These are phyloP conservation scores for Protomyces macrosporus DNA, from an alignment of 1,139 yeast genomes.

Conservation along the genomic window DNA sequence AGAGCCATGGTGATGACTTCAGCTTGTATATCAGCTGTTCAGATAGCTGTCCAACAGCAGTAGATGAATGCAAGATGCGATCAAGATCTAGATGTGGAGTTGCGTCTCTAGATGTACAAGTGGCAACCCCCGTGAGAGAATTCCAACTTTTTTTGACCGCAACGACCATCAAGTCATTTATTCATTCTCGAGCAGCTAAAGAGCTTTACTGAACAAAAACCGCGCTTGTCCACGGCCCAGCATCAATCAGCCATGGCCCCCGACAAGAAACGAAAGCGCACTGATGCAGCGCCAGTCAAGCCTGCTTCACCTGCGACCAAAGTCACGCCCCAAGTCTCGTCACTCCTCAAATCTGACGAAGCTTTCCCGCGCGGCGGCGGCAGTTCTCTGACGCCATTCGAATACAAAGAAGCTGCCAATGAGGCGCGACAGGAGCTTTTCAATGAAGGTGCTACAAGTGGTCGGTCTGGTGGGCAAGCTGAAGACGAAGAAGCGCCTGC, in stretches of 20 bases:
- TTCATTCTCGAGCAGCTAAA: too few relatives aligned
- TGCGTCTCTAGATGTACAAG: too few relatives aligned
- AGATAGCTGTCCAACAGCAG: too few relatives aligned
- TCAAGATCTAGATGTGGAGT: too few relatives aligned
- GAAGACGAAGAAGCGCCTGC: background rate
- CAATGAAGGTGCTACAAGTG: slow-evolving; percentile 36
- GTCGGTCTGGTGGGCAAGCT: slow-evolving; percentile 54
- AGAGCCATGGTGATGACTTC: too few relatives aligned
- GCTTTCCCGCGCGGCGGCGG: slow-evolving; percentile 93
- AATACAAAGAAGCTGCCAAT: slow-evolving; percentile 84
- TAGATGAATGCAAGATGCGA: too few relatives aligned
- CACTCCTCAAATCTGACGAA: slow-evolving; percentile 41
- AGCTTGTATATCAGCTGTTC: too few relatives aligned
- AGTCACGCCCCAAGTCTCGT: background rate
- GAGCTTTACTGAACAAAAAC: too few relatives aligned
- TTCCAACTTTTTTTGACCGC: too few relatives aligned
- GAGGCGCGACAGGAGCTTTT: slow-evolving; percentile 66
- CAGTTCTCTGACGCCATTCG: slow-evolving; percentile 72
- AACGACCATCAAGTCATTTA: too few relatives aligned
- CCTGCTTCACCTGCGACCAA: background rate
- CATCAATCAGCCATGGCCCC: background rate
- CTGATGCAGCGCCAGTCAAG: background rate
- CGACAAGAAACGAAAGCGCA: slow-evolving; percentile 20
- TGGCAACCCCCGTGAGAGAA: too few relatives aligned
- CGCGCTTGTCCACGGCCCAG: too few relatives aligned